These are phyloP conservation scores for Pisolithus tinctorius DNA, from an alignment of 768 basidiomycete genomes.

Conservation along the genomic window DNA sequence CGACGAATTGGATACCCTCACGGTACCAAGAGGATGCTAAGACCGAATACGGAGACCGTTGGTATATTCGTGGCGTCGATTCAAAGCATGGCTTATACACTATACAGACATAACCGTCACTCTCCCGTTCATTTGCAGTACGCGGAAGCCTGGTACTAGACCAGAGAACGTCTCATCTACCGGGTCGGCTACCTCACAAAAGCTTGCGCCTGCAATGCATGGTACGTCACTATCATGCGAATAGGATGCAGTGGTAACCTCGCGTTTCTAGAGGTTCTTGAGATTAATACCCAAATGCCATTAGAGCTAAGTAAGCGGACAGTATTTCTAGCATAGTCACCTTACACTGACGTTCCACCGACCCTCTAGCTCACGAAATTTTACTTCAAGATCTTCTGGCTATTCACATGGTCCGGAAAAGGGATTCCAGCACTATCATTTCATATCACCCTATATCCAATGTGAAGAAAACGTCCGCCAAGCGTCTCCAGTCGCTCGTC, in stretches of 20 bases:
- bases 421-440: slow-evolving; percentile 5
- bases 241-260: not conserved
- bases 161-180: slow-evolving; percentile 7
- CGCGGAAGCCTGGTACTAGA: slow-evolving; percentile 9
- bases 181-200: not conserved
- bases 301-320: slow-evolving; percentile 18
- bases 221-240: not conserved
- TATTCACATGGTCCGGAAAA: slow-evolving; percentile 38
- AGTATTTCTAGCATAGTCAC: not conserved
- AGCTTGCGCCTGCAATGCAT: not conserved
- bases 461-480: not conserved
- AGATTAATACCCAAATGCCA: slow-evolving; percentile 30
- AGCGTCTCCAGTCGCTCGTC: slow-evolving; percentile 7
- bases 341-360: not conserved
- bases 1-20: slow-evolving; percentile 52
- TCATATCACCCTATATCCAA: slow-evolving; percentile 6
- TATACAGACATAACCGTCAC: slow-evolving; percentile 44
- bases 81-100: slow-evolving; percentile 38
- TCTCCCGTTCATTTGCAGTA: slow-evolving; percentile 35
- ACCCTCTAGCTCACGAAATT: not conserved
- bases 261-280: slow-evolving; percentile 4
- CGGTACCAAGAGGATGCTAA: slow-evolving; percentile 45
- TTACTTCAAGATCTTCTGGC: slow-evolving; percentile 37
- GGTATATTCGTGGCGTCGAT: slow-evolving; percentile 38
- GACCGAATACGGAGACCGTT: slow-evolving; percentile 42